phyloP scores from a whole-genome alignment of 106 monocot species.

The Iris macrosiphon region DNA sequence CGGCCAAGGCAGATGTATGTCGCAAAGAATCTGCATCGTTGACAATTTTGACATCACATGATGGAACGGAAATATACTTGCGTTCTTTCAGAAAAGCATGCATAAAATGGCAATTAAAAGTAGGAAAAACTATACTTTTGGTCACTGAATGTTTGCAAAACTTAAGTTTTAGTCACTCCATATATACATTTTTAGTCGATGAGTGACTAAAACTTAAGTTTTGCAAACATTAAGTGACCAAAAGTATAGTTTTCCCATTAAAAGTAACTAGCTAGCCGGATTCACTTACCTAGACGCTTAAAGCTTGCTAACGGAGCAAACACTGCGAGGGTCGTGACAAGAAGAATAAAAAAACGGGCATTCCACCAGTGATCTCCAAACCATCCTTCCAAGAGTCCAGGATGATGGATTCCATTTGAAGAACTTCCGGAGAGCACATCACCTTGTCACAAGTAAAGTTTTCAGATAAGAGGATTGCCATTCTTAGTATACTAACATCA shows the following conservation, averaged over 20 bases:
- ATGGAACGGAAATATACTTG: background rate
- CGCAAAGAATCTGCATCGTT: constrained; percentile 58
- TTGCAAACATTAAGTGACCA: no score
- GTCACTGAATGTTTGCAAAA: no score
- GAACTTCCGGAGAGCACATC: constrained; percentile 79
- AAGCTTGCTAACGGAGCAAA: constrained; percentile 62
- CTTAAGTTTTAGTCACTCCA: no score
- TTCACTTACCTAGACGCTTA: constrained; percentile 60
- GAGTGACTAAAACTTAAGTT: no score
- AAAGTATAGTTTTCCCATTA: no score
- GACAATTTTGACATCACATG: background rate
- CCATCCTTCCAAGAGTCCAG: constrained; percentile 66
- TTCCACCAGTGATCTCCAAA: constrained; percentile 74
- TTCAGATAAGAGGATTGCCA: background rate
- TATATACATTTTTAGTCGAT: no score
- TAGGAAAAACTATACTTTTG: background rate
- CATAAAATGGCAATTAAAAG: background rate
- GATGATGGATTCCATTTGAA: constrained; percentile 45
- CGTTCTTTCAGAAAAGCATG: background rate
- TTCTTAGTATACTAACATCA: no score
- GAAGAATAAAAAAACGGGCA: constrained; percentile 44
- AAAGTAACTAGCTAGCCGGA: background rate
- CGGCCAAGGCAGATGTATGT: constrained; percentile 64
- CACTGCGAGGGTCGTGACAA: constrained; percentile 41
- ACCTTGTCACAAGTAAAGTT: constrained; percentile 21